These are phyloP conservation scores for Malus sieversii DNA, from an alignment of 306 rosid genomes.

Conservation along the genomic window DNA sequence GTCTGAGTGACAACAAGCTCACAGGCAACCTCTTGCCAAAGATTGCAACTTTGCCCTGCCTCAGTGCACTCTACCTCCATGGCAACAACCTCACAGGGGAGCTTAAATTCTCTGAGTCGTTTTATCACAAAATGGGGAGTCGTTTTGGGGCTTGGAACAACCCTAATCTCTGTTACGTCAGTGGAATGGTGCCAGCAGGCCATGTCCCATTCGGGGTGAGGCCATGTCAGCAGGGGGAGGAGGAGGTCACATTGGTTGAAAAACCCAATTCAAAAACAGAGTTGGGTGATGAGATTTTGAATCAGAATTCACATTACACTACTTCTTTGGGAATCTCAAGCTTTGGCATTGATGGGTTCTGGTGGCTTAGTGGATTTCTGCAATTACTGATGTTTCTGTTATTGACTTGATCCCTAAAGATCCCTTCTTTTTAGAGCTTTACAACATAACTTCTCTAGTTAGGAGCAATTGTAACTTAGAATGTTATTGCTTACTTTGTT, in stretches of 20 bases:
- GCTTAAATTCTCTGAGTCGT: conserved; percentile 50
- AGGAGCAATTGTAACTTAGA: conserved; percentile 15
- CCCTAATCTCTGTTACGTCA: conserved; percentile 64
- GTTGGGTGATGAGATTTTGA: conserved; percentile 14
- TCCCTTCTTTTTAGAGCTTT: conserved; percentile 4
- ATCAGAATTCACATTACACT: conserved; percentile 23
- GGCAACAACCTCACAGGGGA: conserved; percentile 72
- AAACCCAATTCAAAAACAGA: conserved; percentile 21
- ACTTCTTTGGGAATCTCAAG: conserved; percentile 43
- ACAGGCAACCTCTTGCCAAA: conserved; percentile 53
- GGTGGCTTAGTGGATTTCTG: conserved; percentile 33
- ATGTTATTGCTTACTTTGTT: conserved; percentile 3
- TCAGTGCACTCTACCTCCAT: conserved; percentile 65
- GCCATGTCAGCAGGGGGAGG: conserved; percentile 50
- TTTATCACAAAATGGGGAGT: conserved; percentile 66
- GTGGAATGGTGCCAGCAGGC: conserved; percentile 29
- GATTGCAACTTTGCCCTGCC: conserved; percentile 58
- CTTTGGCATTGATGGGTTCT: conserved; percentile 26
- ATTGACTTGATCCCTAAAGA: conserved; percentile 13
- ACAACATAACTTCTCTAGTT: conserved; percentile 16
- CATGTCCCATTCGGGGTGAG: conserved; percentile 63
- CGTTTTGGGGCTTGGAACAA: conserved; percentile 84
- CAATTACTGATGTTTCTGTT: conserved; percentile 26
- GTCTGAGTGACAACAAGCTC: conserved; percentile 69
- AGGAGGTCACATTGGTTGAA: conserved; percentile 28